phyloP scores from a whole-genome alignment of 805 yeast species.

The Saturnispora saitoi region DNA sequence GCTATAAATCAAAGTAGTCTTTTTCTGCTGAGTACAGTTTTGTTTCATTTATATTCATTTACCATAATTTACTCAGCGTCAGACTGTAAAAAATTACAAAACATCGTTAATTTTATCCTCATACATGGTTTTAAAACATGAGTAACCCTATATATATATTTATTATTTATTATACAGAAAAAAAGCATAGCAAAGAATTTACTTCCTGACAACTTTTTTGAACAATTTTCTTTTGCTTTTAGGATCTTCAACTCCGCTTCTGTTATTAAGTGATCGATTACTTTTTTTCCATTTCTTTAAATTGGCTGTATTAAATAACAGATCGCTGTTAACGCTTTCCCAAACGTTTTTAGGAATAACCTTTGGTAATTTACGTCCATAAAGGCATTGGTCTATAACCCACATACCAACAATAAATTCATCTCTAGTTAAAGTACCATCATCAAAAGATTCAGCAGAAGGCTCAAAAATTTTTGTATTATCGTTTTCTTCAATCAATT shows the following conservation, averaged over 20 bases:
- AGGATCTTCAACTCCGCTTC: neutral
- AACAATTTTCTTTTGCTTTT: conserved; percentile 6
- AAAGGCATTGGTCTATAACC: conserved; percentile 92
- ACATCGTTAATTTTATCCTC: no score
- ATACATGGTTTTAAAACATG: no score
- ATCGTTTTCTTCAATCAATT: neutral
- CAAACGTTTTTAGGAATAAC: conserved; percentile 61
- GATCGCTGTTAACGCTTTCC: conserved; percentile 54
- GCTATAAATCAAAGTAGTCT: no score
- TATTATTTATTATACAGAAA: neutral
- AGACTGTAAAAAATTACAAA: no score
- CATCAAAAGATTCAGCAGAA: conserved; percentile 39
- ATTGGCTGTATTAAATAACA: conserved; percentile 1
- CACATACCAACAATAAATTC: conserved; percentile 96
- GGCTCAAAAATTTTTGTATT: neutral
- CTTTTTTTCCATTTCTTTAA: conserved; percentile 1
- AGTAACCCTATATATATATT: no score
- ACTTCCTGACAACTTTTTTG: conserved; percentile 11
- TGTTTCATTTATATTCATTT: no score
- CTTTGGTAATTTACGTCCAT: conserved; percentile 84
- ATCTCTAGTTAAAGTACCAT: conserved; percentile 68
- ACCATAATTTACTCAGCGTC: no score
- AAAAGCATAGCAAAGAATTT: neutral
- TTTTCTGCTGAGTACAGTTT: no score
- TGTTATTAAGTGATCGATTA: neutral